A percentile compares a stretch with the other conserved stretches of the same genome.
These are phyloP conservation scores for Geotrichum histeridarum DNA, from an alignment of 1,139 yeast species.

Conservation along the genomic window DNA sequence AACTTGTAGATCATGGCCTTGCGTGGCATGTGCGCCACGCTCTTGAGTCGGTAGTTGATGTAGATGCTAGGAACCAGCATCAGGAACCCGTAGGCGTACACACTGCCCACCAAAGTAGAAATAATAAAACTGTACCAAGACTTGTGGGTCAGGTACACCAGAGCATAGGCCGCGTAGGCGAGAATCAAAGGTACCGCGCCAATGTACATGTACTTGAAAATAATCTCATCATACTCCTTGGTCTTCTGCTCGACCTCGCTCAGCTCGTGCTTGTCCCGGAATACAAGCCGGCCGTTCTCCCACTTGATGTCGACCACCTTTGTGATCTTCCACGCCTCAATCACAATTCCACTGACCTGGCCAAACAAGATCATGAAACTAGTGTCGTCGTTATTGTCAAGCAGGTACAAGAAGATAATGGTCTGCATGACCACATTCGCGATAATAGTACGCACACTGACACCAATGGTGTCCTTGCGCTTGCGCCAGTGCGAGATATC, in stretches of 20 bases:
- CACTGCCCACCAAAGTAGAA: conserved; percentile 41
- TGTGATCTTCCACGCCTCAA: conserved; percentile 44
- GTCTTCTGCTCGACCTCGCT: conserved; percentile 40
- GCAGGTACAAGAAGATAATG: conserved; percentile 38
- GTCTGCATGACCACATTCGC: conserved; percentile 42
- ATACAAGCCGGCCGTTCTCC: conserved; percentile 22
- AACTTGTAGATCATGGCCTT: conserved; percentile 42
- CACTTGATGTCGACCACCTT: conserved; percentile 37
- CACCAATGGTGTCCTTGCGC: conserved; percentile 41
- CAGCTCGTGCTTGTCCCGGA: conserved; percentile 38
- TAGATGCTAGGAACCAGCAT: conserved; percentile 41
- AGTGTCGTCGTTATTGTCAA: conserved; percentile 41
- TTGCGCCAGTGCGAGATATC: conserved; percentile 41
- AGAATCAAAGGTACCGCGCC: conserved; percentile 39
- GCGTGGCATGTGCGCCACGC: conserved; percentile 43
- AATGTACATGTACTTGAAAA: conserved; percentile 39
- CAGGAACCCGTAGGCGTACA: conserved; percentile 42
- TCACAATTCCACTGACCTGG: conserved; percentile 40
- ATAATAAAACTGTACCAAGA: conserved; percentile 43
- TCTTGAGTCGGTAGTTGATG: conserved; percentile 41
- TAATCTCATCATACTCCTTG: conserved; percentile 41
- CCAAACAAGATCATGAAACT: conserved; percentile 39
- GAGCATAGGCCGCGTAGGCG: conserved; percentile 39
- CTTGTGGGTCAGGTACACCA: conserved; percentile 40
- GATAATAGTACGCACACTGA: conserved; percentile 40